Conservation (phyloP, 176 grass and related monocot genomes). For the Saccharum spontaneum region DNA sequence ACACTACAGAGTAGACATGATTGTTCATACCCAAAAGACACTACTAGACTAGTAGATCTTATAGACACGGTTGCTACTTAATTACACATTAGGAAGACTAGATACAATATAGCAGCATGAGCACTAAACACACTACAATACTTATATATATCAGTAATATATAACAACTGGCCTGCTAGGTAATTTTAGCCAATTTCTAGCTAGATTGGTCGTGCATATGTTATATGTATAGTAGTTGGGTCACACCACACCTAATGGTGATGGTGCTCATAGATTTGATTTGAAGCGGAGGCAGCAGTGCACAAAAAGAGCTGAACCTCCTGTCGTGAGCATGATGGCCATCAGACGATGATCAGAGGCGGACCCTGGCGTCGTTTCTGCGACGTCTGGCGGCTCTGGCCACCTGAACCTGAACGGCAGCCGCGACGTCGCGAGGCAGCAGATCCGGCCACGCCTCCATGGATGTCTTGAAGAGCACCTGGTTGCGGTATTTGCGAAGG, state of each 20-base stretch:
- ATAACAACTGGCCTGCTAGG: no score
- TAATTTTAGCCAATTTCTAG: no score
- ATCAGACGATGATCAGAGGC: neutral
- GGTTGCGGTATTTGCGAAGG: neutral
- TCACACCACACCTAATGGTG: neutral
- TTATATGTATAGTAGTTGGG: neutral
- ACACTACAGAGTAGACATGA: neutral
- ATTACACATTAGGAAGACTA: neutral
- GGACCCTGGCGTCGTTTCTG: neutral
- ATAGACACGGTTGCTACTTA: neutral
- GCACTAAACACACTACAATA: neutral
- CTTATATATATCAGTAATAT: no score
- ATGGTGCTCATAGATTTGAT: neutral
- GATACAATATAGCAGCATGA: neutral
- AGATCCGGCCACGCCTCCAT: neutral
- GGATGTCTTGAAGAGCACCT: neutral
- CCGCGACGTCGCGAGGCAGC: neutral
- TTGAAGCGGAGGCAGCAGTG: neutral
- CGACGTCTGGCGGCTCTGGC: neutral
- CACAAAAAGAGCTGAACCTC: neutral
- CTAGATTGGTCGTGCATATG: neutral
- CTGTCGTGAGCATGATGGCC: neutral
- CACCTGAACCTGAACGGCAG: neutral
- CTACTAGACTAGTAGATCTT: neutral
- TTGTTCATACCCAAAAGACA: neutral